Evolutionary conservation across 768 basidiomycete genomes (phyloP).

Genomic region (Chlorophyllum brunneum): DNA sequence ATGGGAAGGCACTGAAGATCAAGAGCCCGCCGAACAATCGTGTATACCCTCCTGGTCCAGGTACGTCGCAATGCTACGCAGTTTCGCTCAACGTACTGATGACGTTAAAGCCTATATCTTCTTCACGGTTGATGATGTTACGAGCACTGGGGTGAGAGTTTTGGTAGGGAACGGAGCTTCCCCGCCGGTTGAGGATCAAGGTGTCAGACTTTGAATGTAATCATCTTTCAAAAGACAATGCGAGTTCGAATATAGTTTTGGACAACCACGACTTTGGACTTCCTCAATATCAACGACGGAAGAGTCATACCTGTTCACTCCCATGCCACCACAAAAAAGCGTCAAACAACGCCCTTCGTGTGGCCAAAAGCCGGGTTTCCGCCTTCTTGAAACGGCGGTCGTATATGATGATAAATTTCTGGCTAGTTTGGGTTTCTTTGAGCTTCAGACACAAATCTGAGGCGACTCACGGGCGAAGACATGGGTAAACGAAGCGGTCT

Average conservation of each 20-base stretch:
- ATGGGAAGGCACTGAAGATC: slow-evolving; percentile 29
- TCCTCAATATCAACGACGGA: neutral
- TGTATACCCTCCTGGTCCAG: slow-evolving; percentile 38
- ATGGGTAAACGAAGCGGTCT: too few relatives aligned
- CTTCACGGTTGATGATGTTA: slow-evolving; percentile 30
- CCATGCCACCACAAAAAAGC: too few relatives aligned
- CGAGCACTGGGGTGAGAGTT: slow-evolving; percentile 32
- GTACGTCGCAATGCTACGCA: slow-evolving; percentile 12
- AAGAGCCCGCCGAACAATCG: slow-evolving; percentile 31
- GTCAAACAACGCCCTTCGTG: too few relatives aligned
- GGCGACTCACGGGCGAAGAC: too few relatives aligned
- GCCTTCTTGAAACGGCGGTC: too few relatives aligned
- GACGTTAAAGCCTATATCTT: slow-evolving; percentile 23
- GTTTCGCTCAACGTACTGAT: neutral
- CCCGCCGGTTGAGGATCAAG: slow-evolving; percentile 35
- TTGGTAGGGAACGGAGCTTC: slow-evolving; percentile 36
- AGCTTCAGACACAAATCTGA: too few relatives aligned
- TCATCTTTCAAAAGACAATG: neutral
- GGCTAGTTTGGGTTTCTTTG: too few relatives aligned
- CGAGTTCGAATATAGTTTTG: slow-evolving; percentile 1
- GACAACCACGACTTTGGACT: neutral
- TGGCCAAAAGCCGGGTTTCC: too few relatives aligned
- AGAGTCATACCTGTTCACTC: too few relatives aligned
- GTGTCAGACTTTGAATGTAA: slow-evolving; percentile 14
- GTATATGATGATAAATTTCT: too few relatives aligned